phyloP scores from a whole-genome alignment of 2,329 filamentous ascomycete species.

The Diatrype stigma region DNA sequence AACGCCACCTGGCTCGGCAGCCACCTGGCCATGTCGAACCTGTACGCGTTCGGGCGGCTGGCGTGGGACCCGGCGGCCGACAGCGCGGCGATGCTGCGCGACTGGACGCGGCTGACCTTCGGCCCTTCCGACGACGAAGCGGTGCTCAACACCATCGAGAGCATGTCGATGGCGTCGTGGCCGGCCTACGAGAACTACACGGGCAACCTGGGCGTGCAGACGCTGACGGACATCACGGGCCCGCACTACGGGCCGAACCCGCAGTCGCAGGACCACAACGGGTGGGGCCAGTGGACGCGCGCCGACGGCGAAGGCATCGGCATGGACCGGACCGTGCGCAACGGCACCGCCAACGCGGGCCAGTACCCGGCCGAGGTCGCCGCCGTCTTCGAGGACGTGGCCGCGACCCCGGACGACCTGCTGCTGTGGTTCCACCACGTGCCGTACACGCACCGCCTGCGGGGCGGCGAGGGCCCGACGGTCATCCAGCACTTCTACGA shows the following conservation, averaged over 20 bases:
- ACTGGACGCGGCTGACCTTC: constrained; percentile 68
- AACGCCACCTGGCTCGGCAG: constrained; percentile 66
- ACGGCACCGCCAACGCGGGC: constrained; percentile 61
- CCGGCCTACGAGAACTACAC: constrained; percentile 67
- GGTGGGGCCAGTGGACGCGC: constrained; percentile 70
- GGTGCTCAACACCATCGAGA: constrained; percentile 55
- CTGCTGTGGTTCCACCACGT: constrained; percentile 75
- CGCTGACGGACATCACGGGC: constrained; percentile 62
- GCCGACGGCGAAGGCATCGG: constrained; percentile 57
- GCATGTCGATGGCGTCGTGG: constrained; percentile 67
- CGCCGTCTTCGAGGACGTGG: constrained; percentile 52
- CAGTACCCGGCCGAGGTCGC: constrained; percentile 63
- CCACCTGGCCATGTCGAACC: constrained; percentile 66
- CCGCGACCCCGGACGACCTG: constrained; percentile 63
- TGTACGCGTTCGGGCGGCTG: constrained; percentile 65
- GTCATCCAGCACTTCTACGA: constrained; percentile 57
- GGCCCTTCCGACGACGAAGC: constrained; percentile 44
- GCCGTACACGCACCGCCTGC: constrained; percentile 58
- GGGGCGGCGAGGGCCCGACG: constrained; percentile 58
- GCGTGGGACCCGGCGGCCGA: constrained; percentile 59
- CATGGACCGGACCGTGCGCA: constrained; percentile 67
- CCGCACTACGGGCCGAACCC: constrained; percentile 67
- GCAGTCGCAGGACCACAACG: constrained; percentile 61
- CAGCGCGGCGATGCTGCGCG: constrained; percentile 48
- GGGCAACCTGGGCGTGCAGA: constrained; percentile 67